Conservation (phyloP, 23 red algal species). For the Gracilaria vermiculophylla region DNA sequence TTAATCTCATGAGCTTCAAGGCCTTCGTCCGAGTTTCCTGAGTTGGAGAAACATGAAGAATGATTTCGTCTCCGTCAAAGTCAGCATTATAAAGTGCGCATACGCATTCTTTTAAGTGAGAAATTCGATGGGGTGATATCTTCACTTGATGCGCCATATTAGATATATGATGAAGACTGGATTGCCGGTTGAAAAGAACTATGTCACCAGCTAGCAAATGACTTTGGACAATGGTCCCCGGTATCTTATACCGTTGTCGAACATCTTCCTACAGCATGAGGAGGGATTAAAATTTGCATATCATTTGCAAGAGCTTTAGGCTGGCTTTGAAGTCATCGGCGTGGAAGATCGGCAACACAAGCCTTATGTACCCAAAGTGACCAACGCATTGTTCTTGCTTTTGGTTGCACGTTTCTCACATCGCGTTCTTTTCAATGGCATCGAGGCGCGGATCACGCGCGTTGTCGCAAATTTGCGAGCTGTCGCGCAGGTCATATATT, state of each 20-base stretch:
- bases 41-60: constrained; percentile 97
- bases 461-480: constrained; percentile 51
- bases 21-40: constrained; percentile 94
- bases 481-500: constrained; percentile 62
- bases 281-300: constrained; percentile 89
- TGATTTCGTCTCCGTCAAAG: constrained; percentile 99
- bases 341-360: constrained; percentile 92
- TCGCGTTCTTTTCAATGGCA: constrained; percentile 81
- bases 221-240: constrained; percentile 83
- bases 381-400: constrained; percentile 80
- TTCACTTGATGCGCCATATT: constrained; percentile 96
- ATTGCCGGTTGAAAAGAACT: constrained; percentile 98
- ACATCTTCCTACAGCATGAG: constrained; percentile 45
- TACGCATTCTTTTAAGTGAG: constrained; percentile 97
- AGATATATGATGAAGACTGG: constrained; percentile 89
- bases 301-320: constrained; percentile 89
- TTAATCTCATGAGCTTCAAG: constrained; percentile 72
- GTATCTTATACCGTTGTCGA: constrained; percentile 9
- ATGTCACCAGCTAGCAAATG: constrained; percentile 91
- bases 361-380: constrained; percentile 90
- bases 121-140: constrained; percentile 88
- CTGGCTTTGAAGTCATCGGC: constrained; percentile 82
- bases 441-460: constrained; percentile 79
- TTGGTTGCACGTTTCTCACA: constrained; percentile 85
- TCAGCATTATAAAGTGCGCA: constrained; percentile 99